Base-by-base conservation (phyloP, 768 basidiomycete species). In the Galerina marginata region DNA sequence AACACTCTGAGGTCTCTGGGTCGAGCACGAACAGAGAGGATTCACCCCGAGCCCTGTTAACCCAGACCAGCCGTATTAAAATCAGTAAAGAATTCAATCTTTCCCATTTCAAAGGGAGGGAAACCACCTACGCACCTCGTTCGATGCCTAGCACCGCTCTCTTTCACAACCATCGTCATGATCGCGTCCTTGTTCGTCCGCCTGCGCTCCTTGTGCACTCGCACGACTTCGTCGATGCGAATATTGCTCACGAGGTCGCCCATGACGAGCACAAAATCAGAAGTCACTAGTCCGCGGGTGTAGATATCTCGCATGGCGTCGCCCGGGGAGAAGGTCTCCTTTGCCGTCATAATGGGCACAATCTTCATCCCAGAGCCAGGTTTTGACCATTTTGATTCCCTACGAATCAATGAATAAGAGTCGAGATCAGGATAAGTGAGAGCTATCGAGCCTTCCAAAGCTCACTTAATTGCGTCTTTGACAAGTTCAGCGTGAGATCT, bases 251-350 rank as follows among this genome's bases (percentile, higher is more conserved):
- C 91, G 54, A 98, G 84, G 75, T 96, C 94, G 23, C 93, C 94
- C 72, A 86, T 89, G 67, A 96, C 91, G 62, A 98, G 87, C 44
- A 98, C 88, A 75, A 94, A 96, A 72, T 98, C 96, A 63, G 84
- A 84, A 3, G 93, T 91, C 69, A 97, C 90, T 69, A 98, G 83
- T 53, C 94, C 92, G 62, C 93, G 89, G 43, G 90, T 90, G 76
- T 97, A 96, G 70, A 96, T 90, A 73, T 96, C 94, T 63, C 95
- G 91, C 86, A 96, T 86, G 45, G 93, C 93, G 74, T 95, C 95
- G 4, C 95, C 95, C 0, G 91, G 89, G 6, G 95, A 92, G 77
- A 89, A 90, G 2, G 91, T 92, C 72, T 91, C 88, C 70, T 92
- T 92, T 52, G 92, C 89, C 9, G 91, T 93, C 71, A 95, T 81